Base-by-base conservation (phyloP, 139 green algal species). In the Micromonas commoda region DNA sequence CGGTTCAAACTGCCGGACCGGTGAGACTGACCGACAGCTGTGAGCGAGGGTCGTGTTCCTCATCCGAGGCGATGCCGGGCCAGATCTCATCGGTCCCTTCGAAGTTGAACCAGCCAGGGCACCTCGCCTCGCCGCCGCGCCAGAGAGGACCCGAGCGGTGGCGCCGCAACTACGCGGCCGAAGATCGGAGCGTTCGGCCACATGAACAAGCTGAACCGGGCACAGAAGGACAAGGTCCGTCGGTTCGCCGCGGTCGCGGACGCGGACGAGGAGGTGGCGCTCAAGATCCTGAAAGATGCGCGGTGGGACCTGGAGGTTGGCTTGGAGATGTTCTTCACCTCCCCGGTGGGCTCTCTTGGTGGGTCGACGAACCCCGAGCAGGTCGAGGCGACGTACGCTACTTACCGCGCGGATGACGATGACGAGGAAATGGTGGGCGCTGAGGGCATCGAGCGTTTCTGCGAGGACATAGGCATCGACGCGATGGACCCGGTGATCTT, bases 401-500 rank as follows among this genome's bases (percentile, higher is more conserved):
- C 26, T 26, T 71, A 71, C 64, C 38, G 33, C 5, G 24, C 33
- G 3, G 13, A 71, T 13, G 64, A 71, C 29, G 13, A 3, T 35
- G 37, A 75, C 29, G 29, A 75, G 24, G 38, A 64, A 60, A 13
- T 29, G 23, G 61, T 75, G 37, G 68, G 61, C 19, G 68, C 68
- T 3, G 34, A 60, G 29, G 68, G 68, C 2, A 75, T 75, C 37
- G 31, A 35, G 9, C 35, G 68, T 9, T 75, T 75, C 37, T 63
- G 26, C 2, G 37, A 60, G 2, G 37, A 75, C 29, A 24, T 75
- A 60, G 35, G 37, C 3, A 32, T 75, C 37, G 35, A 75, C 53
- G 34, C 68, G 37, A 61, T 63, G 68, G 68, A 75, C 53, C 38
- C 38, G 37, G 68, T 75, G 20, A 75, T 39, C 19, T 26, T 75